Percentiles rank a stretch among this genome's conserved stretches.
Evolutionary conservation across 2,329 filamentous ascomycete genomes (phyloP).

Genomic region (Diaporthe batatas): DNA sequence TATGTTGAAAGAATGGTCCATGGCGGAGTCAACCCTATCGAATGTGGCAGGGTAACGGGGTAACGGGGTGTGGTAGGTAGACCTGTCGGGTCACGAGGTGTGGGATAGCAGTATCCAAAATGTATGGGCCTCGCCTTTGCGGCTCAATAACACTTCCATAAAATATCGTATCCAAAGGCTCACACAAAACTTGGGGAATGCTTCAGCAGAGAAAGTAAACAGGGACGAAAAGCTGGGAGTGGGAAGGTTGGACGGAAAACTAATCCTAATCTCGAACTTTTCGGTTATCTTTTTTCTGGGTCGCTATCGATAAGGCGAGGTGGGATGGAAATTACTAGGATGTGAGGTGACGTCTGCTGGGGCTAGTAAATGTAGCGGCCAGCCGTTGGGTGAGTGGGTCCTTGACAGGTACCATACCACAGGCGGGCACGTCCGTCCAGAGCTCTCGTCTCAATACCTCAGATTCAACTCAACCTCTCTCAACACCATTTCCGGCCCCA

Average conservation of each 20-base stretch:
- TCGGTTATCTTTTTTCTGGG: slow-evolving; percentile 32
- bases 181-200: neutral
- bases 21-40: neutral
- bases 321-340: neutral
- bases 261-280: slow-evolving; percentile 23
- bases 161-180: neutral
- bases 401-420: slow-evolving; percentile 3
- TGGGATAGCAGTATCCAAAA: neutral
- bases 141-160: neutral
- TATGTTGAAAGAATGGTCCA: slow-evolving; percentile 45
- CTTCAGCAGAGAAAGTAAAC: neutral
- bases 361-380: neutral
- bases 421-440: neutral
- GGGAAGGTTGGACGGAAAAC: slow-evolving; percentile 35
- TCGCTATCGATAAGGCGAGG: slow-evolving; percentile 28
- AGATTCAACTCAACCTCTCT: neutral
- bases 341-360: slow-evolving; percentile 25
- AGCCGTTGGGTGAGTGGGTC: neutral
- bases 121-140: neutral
- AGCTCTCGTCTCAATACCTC: slow-evolving; percentile 27
- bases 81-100: neutral
- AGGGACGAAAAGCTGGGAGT: neutral
- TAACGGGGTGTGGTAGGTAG: neutral
- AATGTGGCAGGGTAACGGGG: neutral
- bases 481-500: neutral